phyloP scores from a whole-genome alignment of 2,329 filamentous ascomycete species.

The Pseudophaeomoniella oleicola region DNA sequence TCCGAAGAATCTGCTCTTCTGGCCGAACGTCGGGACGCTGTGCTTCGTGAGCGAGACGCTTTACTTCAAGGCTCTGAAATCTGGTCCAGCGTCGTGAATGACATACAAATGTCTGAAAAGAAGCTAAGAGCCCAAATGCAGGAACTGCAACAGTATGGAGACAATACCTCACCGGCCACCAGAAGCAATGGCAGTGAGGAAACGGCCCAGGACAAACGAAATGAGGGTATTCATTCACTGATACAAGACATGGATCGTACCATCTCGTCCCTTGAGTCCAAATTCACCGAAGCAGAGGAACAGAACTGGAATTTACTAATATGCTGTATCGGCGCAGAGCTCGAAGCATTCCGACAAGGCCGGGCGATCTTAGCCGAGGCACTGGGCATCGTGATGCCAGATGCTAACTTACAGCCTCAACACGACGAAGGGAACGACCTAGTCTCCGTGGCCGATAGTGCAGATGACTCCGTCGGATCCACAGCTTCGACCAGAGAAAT shows the following conservation, averaged over 20 bases:
- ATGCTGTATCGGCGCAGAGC: conserved; percentile 46
- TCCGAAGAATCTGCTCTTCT: conserved; percentile 31
- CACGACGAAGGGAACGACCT: not conserved
- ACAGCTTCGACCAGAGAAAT: not conserved
- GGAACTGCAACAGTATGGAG: conserved; percentile 2
- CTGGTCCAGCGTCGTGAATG: conserved; percentile 41
- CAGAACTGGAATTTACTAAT: conserved; percentile 47
- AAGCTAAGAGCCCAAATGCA: conserved; percentile 28
- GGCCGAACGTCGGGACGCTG: conserved; percentile 26
- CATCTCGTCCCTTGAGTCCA: conserved; percentile 28
- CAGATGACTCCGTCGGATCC: not conserved
- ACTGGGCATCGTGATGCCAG: conserved; percentile 14
- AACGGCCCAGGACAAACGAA: conserved; percentile 1
- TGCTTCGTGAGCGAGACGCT: conserved; percentile 39
- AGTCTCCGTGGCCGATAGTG: not conserved
- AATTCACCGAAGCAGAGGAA: conserved; percentile 35
- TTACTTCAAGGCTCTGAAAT: conserved; percentile 43
- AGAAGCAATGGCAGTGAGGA: too few species aligned
- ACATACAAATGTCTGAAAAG: conserved; percentile 38
- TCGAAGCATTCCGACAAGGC: conserved; percentile 37
- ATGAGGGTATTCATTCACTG: conserved; percentile 4
- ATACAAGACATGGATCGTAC: conserved; percentile 5
- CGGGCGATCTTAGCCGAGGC: conserved; percentile 19
- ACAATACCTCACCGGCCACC: not conserved
- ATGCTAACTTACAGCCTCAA: not conserved